Evolutionary conservation across 768 basidiomycete species (phyloP).

Genomic region (Mycena chlorophos): DNA sequence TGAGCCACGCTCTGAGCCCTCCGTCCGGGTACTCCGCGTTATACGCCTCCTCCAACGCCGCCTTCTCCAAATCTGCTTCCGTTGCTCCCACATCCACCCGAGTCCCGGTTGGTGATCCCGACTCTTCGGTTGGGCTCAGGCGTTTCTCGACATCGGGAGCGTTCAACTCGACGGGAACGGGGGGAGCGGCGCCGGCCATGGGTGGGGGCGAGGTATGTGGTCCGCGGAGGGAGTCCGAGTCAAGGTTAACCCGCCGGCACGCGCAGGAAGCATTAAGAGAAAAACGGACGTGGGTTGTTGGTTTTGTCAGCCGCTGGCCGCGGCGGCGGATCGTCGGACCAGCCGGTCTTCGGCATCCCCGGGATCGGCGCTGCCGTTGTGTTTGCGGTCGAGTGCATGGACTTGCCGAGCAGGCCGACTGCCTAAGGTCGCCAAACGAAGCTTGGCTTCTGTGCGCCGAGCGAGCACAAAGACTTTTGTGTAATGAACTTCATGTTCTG

Average conservation of each 20-base stretch:
- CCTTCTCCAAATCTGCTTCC: background rate
- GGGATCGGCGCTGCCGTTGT: too few relatives aligned
- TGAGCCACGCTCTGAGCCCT: conserved; percentile 15
- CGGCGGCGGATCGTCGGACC: too few relatives aligned
- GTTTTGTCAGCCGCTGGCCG: too few relatives aligned
- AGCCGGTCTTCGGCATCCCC: too few relatives aligned
- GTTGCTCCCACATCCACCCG: background rate
- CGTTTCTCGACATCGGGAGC: background rate
- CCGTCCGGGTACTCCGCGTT: conserved; percentile 18
- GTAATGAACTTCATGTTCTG: too few relatives aligned
- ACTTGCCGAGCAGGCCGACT: too few relatives aligned
- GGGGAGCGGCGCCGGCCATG: background rate
- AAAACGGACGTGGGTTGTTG: too few relatives aligned
- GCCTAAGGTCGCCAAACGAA: too few relatives aligned
- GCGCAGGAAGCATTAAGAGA: too few relatives aligned
- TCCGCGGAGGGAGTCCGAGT: background rate
- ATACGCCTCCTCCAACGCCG: conserved; percentile 4
- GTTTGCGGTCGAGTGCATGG: too few relatives aligned
- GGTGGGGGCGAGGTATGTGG: background rate
- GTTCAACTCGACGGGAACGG: background rate
- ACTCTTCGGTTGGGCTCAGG: background rate
- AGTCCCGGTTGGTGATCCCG: background rate
- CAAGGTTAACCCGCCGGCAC: background rate
- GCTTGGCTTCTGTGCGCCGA: too few relatives aligned
- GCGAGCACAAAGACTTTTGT: too few relatives aligned